Base-by-base conservation (phyloP, 257 asterid species). In the Solanum phureja region DNA sequence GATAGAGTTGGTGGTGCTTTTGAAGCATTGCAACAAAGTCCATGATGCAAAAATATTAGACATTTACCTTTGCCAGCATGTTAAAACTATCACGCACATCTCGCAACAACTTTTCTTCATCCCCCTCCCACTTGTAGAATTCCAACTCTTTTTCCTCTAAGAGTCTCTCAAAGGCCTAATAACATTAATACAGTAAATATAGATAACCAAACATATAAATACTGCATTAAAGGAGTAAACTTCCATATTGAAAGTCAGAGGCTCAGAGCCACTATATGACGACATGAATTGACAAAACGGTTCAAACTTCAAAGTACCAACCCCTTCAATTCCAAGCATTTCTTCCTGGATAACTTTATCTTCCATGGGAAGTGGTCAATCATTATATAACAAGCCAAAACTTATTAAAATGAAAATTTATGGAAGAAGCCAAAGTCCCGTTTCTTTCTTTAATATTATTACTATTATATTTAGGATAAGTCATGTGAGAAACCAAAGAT, bases 51-150 rank as follows among this genome's bases (percentile, higher is more conserved):
- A 60, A 60, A n/a, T 77, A 56, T 82, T 31, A 38, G 74, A 38
- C 87, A 75, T 27, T 89, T 91, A 93, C 99, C 99, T 94, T 95
- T 84, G 93, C 95, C 86, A 97, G 94, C 82, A 95, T 95, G 85
- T 97, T 97, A 85, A 97, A 95, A 52, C 94, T 97, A 88, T 94
- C 94, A 33, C 99, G 94, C 75, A 94, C 96, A 40, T 94, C 92
- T 87, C 87, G 92, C 89, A 97, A 87, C 91, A 92, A 88, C 86
- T 94, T 96, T 90, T 93, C 90, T 40, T 93, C 96, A 85, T 95
- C 94, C 69, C 95, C 95, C 12, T 94, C 96, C 99, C 99, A 97
- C 84, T 62, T 86, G 92, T 84, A 92, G 87, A 93, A 92, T 92
- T 94, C 98, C 91, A 97, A 87, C 79, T 92, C 95, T 88, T 92